A percentile compares a stretch with the other conserved stretches of the same genome.
Conservation (phyloP, 495 filamentous ascomycete genomes). For the Xanthoparmelia taractica region DNA sequence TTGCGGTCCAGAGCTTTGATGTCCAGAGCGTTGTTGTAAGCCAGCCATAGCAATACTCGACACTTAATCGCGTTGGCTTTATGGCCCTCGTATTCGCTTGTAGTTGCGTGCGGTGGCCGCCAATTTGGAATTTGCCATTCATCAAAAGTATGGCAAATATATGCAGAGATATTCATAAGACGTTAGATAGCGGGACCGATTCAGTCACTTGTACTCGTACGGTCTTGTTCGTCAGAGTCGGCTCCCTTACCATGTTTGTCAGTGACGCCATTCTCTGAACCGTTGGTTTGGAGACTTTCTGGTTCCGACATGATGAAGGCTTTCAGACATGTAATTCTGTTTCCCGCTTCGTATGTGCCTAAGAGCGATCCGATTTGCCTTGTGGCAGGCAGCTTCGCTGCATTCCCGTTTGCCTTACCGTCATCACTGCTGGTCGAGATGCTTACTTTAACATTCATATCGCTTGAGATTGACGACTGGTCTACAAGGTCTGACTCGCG, state of each 20-base stretch:
- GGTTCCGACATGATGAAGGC: slow-evolving; percentile 72
- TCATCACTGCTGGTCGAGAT: slow-evolving; percentile 21
- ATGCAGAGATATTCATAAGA: neutral
- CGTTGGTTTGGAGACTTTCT: slow-evolving; percentile 24
- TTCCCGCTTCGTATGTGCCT: slow-evolving; percentile 73
- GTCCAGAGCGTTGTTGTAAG: neutral
- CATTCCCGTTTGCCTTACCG: neutral
- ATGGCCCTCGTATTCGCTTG: neutral
- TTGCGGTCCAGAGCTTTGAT: neutral
- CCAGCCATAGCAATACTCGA: neutral
- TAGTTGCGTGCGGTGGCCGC: neutral
- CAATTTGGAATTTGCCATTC: neutral
- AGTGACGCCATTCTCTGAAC: slow-evolving; percentile 42
- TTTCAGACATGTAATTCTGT: slow-evolving; percentile 81
- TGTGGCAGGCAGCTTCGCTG: slow-evolving; percentile 32
- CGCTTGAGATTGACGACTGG: slow-evolving; percentile 3
- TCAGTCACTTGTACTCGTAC: slow-evolving; percentile 1
- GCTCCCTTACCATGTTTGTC: slow-evolving; percentile 11
- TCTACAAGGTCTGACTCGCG: slow-evolving; percentile 29
- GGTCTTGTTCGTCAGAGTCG: slow-evolving; percentile 11
- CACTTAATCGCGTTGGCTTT: neutral
- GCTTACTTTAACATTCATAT: slow-evolving; percentile 8
- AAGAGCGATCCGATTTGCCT: slow-evolving; percentile 62
- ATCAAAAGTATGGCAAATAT: neutral
- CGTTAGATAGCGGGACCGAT: neutral